Conservation (phyloP, 2,329 filamentous ascomycete genomes). For the Seiridium unicorne region DNA sequence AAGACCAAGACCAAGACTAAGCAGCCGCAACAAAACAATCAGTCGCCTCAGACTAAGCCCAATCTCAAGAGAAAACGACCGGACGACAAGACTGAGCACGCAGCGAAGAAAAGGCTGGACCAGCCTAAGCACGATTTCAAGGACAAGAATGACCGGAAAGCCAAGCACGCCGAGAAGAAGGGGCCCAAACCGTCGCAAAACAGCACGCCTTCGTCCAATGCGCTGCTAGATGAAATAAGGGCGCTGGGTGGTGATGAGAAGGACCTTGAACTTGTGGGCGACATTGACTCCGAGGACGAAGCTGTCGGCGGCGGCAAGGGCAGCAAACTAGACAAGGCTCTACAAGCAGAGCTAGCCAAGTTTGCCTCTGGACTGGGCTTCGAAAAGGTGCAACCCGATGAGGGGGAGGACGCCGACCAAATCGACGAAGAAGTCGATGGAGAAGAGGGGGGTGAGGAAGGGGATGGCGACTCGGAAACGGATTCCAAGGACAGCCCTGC, state of each 20-base stretch:
- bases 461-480: conserved; percentile 34
- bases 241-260: conserved; percentile 65
- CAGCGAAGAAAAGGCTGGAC: conserved; percentile 14
- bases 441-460: conserved; percentile 33
- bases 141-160: neutral
- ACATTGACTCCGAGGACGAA: conserved; percentile 50
- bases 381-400: conserved; percentile 36
- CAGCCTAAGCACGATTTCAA: conserved; percentile 2
- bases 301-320: conserved; percentile 30
- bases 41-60: conserved; percentile 20
- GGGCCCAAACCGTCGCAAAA: conserved; percentile 9
- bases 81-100: conserved; percentile 20
- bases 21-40: conserved; percentile 17
- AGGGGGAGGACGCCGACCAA: conserved; percentile 35
- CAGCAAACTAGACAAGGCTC: conserved; percentile 40
- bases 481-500: conserved; percentile 25
- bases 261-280: conserved; percentile 60
- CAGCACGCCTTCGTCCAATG: conserved; percentile 19
- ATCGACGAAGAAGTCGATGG: conserved; percentile 28
- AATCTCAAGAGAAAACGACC: conserved; percentile 25
- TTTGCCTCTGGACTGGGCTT: conserved; percentile 52
- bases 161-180: conserved; percentile 1
- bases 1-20: too few relatives aligned
- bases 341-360: conserved; percentile 49
- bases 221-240: conserved; percentile 61